phyloP scores from a whole-genome alignment of 306 rosid genomes.

The Quillaja saponaria region DNA sequence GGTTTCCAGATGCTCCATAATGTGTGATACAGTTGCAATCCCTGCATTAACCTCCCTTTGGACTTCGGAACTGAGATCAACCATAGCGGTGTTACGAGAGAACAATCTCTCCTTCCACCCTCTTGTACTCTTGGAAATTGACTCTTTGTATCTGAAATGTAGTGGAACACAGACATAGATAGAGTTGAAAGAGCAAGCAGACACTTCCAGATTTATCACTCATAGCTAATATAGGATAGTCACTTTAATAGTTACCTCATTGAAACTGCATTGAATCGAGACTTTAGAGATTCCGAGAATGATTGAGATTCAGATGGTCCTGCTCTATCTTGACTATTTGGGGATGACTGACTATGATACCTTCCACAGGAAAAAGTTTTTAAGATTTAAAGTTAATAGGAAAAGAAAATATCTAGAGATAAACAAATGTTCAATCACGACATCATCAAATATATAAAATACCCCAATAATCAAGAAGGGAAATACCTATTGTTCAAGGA shows the following conservation, averaged over 20 bases:
- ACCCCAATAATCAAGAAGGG: not conserved
- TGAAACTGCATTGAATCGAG: slow-evolving; percentile 84
- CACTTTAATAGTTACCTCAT: slow-evolving; percentile 49
- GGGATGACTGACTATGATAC: slow-evolving; percentile 63
- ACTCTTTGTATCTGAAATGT: slow-evolving; percentile 79
- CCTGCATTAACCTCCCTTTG: slow-evolving; percentile 82
- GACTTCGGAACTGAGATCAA: slow-evolving; percentile 86
- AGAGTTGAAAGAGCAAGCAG: slow-evolving; percentile 10
- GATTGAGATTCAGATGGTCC: slow-evolving; percentile 96
- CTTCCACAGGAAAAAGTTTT: slow-evolving; percentile 42
- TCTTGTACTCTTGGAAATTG: slow-evolving; percentile 88
- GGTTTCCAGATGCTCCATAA: slow-evolving; percentile 92
- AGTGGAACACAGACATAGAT: slow-evolving; percentile 2
- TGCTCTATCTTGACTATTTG: slow-evolving; percentile 77
- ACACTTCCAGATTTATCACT: slow-evolving; percentile 12
- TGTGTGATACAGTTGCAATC: slow-evolving; percentile 76
- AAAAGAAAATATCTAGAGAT: not conserved
- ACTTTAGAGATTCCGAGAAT: slow-evolving; percentile 80
- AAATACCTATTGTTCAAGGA: slow-evolving; percentile 49
- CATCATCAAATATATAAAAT: slow-evolving; percentile 6
- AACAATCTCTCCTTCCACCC: slow-evolving; percentile 96
- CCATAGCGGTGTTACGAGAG: slow-evolving; percentile 75
- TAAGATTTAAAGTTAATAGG: slow-evolving; percentile 3
- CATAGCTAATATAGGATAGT: slow-evolving; percentile 10
- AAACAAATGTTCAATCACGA: not conserved